phyloP scores from a whole-genome alignment of 345 rosid genomes.

The Triadica sebifera region DNA sequence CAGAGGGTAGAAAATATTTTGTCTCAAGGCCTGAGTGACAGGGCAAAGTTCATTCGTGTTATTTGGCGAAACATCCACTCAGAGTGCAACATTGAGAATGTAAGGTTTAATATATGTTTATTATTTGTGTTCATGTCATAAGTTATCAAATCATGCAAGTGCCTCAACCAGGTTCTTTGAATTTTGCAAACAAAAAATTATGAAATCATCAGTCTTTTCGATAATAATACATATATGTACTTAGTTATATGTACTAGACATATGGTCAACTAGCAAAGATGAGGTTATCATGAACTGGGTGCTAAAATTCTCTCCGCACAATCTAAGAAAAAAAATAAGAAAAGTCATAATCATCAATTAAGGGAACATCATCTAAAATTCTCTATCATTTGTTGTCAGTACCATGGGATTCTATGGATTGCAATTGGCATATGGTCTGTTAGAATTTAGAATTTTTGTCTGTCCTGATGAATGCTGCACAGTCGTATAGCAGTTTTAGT shows the following conservation, averaged over 20 bases:
- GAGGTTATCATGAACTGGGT: neutral
- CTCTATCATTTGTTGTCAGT: neutral
- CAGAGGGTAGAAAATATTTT: slow-evolving; percentile 64
- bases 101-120: slow-evolving; percentile 23
- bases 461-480: neutral
- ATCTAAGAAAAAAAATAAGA: too few species aligned
- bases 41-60: slow-evolving; percentile 71
- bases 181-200: neutral
- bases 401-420: neutral
- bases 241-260: neutral
- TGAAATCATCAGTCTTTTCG: neutral
- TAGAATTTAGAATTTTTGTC: neutral
- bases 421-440: neutral
- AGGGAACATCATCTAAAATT: neutral
- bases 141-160: neutral
- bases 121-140: neutral
- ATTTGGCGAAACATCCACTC: slow-evolving; percentile 64
- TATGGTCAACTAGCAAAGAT: neutral
- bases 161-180: neutral
- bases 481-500: neutral
- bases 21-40: slow-evolving; percentile 69
- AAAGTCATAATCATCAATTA: neutral
- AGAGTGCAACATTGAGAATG: slow-evolving; percentile 62
- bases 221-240: neutral
- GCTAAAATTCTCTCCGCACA: neutral